Base-by-base conservation (phyloP, 768 basidiomycete genomes). In the Botryobasidium botryosum region DNA sequence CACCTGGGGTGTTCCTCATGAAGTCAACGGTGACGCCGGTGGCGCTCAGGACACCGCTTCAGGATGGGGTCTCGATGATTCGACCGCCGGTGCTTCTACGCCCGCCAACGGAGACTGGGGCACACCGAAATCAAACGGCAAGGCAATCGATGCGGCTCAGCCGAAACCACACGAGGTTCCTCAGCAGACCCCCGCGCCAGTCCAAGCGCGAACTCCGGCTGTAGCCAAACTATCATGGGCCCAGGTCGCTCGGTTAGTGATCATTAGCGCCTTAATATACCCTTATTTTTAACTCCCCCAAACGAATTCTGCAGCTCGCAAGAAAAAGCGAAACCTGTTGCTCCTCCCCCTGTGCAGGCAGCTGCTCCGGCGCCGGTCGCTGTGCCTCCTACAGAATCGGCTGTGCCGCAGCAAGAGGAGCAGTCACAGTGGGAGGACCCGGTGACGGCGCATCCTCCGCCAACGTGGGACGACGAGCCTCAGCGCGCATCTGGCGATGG, bases 181-280 rank as follows among this genome's bases (percentile, higher is more conserved):
- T 2, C 12, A 28, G 23, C 13, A 7, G 27, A 27, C 40, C 8
- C 13, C 10, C 12, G 23, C 40, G 28, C 28, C 40, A 33, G 10
- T 17, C 31, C 31, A 10, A 23, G 26, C 46, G 8, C 40, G 45
- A 37, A 28, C 44, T 21, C 79, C 81, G 35, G 74, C 78, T 24
- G 79, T 72, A 10, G 75, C 79, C 6, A 83, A 84, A 64, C 60
- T 81, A 48, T 85, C 84, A 28, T 87, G 83, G 83, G 84, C 84
- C 6, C 79, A 87, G 55, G 68, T 87, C 57, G 83, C 84, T 50
- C 68, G 77, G 82, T 79, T 55, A 5, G 69, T 62, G 46, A 20
- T 27, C 12, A 23, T 17, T 25, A 7, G 45, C 12, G 25, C 1
- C 45, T 24, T 27, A 25, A 17, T 29, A 13, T 46, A 8, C 12